Base-by-base conservation (phyloP, 1,139 yeast species). In the Nakaseomyces kungkrabaensis region DNA sequence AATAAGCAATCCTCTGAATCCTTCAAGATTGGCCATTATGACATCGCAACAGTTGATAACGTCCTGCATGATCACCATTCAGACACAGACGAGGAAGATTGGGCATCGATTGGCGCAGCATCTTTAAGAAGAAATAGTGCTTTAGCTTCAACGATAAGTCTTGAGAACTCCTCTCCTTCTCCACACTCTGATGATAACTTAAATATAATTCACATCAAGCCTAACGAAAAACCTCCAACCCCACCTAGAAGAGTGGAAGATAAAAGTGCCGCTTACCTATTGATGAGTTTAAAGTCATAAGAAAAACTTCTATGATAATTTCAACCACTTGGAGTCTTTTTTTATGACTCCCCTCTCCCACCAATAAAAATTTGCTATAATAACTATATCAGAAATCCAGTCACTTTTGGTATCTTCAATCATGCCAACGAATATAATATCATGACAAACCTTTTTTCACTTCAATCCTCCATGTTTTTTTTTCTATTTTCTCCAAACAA, bases 81-180 rank as follows among this genome's bases (percentile, higher is more conserved):
- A 11, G 82, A 86, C 59, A 87, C 96, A 0, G 97, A 89, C 67
- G 97, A 90, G 63, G 97, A 89, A 66, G 97, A 89, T 68, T 89
- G 97, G 97, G 86, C 82, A 54, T 72, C 88, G 0, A 83, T 89
- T 49, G 97, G 96, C 1, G 88, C 96, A 0, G 83, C 75, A 45
- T 69, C 75, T 44, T 66, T 82, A 48, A 68, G 84, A 46, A 72
- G 68, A 40, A 66, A 63, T 25, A 56, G 61, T 22, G 48, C 49
- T n/a, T 38, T 59, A 25, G 47, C 56, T 11, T 43, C 40, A 9
- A 22, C 50, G 33, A 48, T 51, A 22, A 37, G 38, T 10, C 37
- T 36, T 22, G 41, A 22, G 25, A 29, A 44, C 48, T 45, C 40
- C 43, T 40, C 47, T 42, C 48, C 49, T 45, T 38, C 46, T 37